phyloP scores from a whole-genome alignment of 352 stramenopile genomes.

The Pythium sp. region DNA sequence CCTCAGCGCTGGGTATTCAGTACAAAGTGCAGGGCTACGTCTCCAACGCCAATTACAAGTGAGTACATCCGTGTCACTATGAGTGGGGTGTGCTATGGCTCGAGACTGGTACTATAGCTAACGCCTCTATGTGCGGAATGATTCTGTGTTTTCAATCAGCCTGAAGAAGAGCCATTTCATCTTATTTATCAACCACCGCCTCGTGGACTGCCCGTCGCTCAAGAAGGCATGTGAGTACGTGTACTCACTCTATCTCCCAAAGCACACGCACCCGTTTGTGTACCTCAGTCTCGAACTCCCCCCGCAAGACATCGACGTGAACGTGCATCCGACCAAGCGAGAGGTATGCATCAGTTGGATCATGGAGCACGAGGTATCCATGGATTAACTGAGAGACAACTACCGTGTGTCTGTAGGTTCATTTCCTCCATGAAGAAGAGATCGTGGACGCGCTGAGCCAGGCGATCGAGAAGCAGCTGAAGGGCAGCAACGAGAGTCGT shows the following conservation, averaged over 20 bases:
- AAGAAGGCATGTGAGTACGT: conserved; percentile 93
- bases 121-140: background rate
- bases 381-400: background rate
- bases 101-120: conserved; percentile 4
- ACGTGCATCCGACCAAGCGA: conserved; percentile 98
- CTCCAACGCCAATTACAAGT: conserved; percentile 90
- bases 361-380: background rate
- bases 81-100: background rate
- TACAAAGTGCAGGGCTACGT: conserved; percentile 60
- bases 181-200: conserved; percentile 97
- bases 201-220: conserved; percentile 92
- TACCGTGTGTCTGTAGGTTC: conserved; percentile 55
- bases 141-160: conserved; percentile 24
- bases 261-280: conserved; percentile 95
- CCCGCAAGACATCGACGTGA: conserved; percentile 95
- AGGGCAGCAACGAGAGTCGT: conserved; percentile 88
- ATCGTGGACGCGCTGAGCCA: conserved; percentile 83
- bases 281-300: conserved; percentile 97
- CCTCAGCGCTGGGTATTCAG: conserved; percentile 25
- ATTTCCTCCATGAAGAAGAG: conserved; percentile 95
- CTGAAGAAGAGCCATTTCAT: conserved; percentile 87
- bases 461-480: conserved; percentile 76
- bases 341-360: conserved; percentile 41
- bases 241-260: conserved; percentile 93
- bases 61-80: background rate